Conservation (phyloP, 352 stramenopile species). For the Phytopythium delawarense region DNA sequence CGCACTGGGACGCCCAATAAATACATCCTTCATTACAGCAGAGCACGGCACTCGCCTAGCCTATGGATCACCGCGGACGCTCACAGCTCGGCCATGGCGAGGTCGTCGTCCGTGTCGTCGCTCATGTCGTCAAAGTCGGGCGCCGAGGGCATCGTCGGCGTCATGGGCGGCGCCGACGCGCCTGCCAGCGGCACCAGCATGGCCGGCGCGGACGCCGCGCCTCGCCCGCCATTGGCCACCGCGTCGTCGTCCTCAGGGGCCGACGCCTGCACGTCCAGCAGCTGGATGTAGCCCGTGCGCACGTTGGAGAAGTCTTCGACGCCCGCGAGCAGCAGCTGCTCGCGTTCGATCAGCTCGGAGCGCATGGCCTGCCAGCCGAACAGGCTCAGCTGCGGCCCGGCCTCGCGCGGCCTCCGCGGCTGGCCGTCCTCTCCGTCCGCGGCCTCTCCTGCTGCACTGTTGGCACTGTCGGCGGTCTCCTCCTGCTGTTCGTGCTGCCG, state of each 20-base stretch:
- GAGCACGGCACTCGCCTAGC: background rate
- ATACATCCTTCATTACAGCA: constrained; percentile 12
- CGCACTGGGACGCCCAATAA: constrained; percentile 13
- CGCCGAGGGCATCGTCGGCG: constrained; percentile 9
- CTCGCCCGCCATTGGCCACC: background rate
- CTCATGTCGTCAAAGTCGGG: constrained; percentile 12
- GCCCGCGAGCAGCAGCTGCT: constrained; percentile 34
- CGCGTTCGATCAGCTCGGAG: constrained; percentile 40
- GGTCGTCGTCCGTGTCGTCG: constrained; percentile 14
- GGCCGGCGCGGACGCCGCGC: constrained; percentile 20
- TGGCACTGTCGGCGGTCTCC: background rate
- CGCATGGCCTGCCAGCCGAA: constrained; percentile 53
- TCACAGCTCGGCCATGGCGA: constrained; percentile 4
- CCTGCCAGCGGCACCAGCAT: constrained; percentile 25
- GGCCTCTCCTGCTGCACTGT: constrained; percentile 1
- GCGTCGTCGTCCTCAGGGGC: constrained; percentile 25
- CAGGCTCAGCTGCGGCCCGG: constrained; percentile 28
- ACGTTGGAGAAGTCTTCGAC: constrained; percentile 44
- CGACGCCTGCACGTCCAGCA: constrained; percentile 42
- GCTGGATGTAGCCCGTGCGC: constrained; percentile 39
- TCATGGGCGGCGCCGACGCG: constrained; percentile 32
- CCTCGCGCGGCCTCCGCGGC: constrained; percentile 6
- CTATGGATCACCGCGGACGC: background rate
- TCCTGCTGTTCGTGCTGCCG: background rate
- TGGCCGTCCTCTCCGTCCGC: constrained; percentile 8